Evolutionary conservation across 306 rosid species (phyloP), one percentile per base, ranked within the genome.

Genomic region (Quercus parvula): DNA sequence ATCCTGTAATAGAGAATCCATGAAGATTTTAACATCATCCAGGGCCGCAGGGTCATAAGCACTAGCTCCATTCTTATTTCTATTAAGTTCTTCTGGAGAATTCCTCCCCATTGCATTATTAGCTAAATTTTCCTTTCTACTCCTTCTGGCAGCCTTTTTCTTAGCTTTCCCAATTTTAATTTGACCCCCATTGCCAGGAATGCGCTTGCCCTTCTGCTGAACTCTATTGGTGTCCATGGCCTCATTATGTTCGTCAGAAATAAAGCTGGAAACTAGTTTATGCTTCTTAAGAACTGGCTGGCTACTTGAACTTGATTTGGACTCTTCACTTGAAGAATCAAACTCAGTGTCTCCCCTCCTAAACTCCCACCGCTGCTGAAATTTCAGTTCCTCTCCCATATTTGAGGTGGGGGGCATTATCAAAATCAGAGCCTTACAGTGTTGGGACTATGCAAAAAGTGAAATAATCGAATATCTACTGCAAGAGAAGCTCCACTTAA

Each of bases 1-100:
- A 51, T 84, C 84, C 56, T 81, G 79, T 38, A 81, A 38, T 55
- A 84, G 52, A 70, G 84, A 77, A n/a, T 35, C 76, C 80, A 54
- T 77, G 46, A 66, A 77, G 59, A 56, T 18, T 30, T 84, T 73
- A 56, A 81, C n/a, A 69, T 84, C 87, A 73, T 73, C 77, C 63
- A 84, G 70, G 33, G 80, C 85, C 41, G 59, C 74, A 59, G 30
- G 41, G 38, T 73, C 74, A 17, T 10, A 63, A 77, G 28, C 56
- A 67, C 74, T 27, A 5, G 80, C 17, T 59, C 52, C 55, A 17
- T 75, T 74, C 72, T 70, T 81, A 56, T 79, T 76, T 69, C 63
- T 58, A 19, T 44, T 49, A 8, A 10, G 19, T 5, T 66, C 30
- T 56, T 22, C 31, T 56, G 35, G 18, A 13, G 73, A 67, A 69